These are phyloP conservation scores for Andrographis paniculata DNA, from an alignment of 305 asterid genomes.

Conservation along the genomic window DNA sequence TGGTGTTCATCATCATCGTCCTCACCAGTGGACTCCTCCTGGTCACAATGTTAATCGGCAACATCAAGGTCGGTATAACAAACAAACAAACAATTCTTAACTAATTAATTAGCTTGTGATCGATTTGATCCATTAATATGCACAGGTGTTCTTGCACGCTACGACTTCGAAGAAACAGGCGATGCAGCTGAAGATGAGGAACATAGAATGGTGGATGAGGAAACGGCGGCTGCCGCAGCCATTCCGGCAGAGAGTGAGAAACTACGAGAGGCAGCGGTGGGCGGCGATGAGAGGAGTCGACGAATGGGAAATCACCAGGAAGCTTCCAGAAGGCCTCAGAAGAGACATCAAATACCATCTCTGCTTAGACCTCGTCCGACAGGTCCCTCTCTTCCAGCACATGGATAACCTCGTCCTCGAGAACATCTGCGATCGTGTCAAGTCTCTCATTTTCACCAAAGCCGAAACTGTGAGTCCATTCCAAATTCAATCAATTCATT, in stretches of 20 bases:
- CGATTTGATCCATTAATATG: no score
- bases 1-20: constrained; percentile 82
- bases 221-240: constrained; percentile 58
- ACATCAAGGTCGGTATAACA: constrained; percentile 99
- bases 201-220: constrained; percentile 99
- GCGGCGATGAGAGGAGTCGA: constrained; percentile 98
- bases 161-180: constrained; percentile 97
- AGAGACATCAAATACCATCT: constrained; percentile 92
- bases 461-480: constrained; percentile 60
- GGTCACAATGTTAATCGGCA: constrained; percentile 95
- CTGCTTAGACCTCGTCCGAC: constrained; percentile 85
- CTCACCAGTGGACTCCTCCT: constrained; percentile 82
- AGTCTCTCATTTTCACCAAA: constrained; percentile 85
- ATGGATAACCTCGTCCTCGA: constrained; percentile 92
- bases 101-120: no score
- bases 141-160: constrained; percentile 90
- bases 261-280: constrained; percentile 86
- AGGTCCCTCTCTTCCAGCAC: constrained; percentile 95
- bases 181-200: constrained; percentile 93
- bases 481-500: no score
- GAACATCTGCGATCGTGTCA: constrained; percentile 92
- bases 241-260: constrained; percentile 72
- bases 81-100: no score
- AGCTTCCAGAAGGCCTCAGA: constrained; percentile 86
- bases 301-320: constrained; percentile 79